Base-by-base conservation (phyloP, 2,329 filamentous ascomycete species). In the Sarocladium kiliense region DNA sequence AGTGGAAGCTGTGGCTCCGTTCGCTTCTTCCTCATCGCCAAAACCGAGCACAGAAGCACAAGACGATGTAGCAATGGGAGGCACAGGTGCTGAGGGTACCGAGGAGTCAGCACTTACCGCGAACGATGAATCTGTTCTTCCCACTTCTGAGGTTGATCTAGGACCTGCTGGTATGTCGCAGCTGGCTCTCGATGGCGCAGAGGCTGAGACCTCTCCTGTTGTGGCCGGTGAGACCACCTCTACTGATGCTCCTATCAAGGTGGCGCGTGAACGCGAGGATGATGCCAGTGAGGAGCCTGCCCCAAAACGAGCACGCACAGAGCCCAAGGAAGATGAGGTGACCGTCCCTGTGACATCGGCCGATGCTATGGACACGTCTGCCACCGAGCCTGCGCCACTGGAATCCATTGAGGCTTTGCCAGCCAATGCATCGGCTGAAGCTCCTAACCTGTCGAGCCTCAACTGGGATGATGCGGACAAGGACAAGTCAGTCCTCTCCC, bases 261-360 rank as follows among this genome's bases (percentile, higher is more conserved):
- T 87, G 12, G 78, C 89, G 1, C 85, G 90, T 11, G 87, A 86
- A 61, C 86, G 92, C 14, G 91, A 96, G 57, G 86, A 91, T 3
- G 91, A 96, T 60, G 75, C 76, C 1, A 74, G 74, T 14, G 68
- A 76, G 11, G 82, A 90, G 60, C 91, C 87, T 54, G 82, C 82
- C 16, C 82, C 91, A 1, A 97, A 97, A 75, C 86, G 92, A 25
- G 84, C 89, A 36, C 93, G 86, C 71, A 88, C 89, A 0, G 87
- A 88, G 16, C 75, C 76, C 12, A 74, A 77, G 42, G 72, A 73
- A 1, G 73, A 75, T 30, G 69, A 71, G 49, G 61, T 41, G 14
- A 39, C 23, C 14, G 27, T 7, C 5, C 26, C 30, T 7, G 30
- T 39, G 21, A 32, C 42, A 5, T 23, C 30, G 11, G 32, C 49